Conservation (phyloP, 2,329 filamentous ascomycete genomes). For the Apiospora hydei region DNA sequence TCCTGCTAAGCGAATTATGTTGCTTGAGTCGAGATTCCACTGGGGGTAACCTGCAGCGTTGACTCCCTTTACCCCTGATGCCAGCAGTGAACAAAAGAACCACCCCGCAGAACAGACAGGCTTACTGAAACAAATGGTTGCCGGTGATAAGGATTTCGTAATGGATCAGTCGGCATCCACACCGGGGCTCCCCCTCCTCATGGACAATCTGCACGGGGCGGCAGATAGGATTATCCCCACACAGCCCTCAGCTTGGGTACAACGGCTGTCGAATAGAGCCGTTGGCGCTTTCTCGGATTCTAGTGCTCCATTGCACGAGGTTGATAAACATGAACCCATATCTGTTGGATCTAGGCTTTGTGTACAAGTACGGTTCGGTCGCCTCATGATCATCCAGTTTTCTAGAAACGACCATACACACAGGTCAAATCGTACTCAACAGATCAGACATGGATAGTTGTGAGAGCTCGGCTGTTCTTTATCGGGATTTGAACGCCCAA, state of each 20-base stretch:
- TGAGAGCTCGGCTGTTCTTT: constrained; percentile 46
- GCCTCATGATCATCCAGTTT: background rate
- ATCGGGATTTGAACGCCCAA: constrained; percentile 45
- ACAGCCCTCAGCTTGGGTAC: background rate
- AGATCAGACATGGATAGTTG: constrained; percentile 21
- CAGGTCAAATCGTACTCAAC: background rate
- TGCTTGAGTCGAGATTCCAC: background rate
- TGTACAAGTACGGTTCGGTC: constrained; percentile 5
- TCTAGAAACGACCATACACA: background rate
- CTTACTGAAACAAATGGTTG: background rate
- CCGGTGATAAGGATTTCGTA: background rate
- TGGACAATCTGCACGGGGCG: background rate
- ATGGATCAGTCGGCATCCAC: background rate
- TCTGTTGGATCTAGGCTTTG: background rate
- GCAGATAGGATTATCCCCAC: background rate
- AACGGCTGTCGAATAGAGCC: background rate
- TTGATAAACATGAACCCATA: background rate
- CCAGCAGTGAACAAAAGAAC: background rate
- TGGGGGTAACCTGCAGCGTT: background rate
- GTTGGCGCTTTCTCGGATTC: background rate
- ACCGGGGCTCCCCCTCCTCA: background rate
- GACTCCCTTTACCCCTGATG: background rate
- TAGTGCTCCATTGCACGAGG: background rate
- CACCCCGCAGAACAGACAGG: constrained; percentile 1
- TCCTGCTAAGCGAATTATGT: background rate